Conservation (phyloP, 164 flowering plant species). For the Annona cherimola region DNA sequence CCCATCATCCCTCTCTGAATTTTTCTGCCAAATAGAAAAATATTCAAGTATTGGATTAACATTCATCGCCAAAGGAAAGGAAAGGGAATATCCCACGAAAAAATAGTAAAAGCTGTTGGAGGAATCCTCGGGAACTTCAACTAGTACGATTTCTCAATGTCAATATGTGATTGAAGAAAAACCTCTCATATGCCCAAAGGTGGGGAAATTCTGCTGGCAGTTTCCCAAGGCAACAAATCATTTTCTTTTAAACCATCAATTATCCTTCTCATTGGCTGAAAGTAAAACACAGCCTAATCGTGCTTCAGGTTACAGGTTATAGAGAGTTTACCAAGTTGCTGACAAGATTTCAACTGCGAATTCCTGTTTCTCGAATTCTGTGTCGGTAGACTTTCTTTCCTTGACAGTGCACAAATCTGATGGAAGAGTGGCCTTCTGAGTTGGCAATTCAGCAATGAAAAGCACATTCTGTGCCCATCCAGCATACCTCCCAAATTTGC, state of each 20-base stretch:
- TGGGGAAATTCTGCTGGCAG: background rate
- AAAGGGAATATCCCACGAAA: too few species aligned
- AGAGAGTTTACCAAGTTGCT: constrained; percentile 3
- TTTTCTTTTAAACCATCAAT: background rate
- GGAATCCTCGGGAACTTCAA: background rate
- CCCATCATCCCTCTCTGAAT: too few species aligned
- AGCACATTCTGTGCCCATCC: constrained; percentile 99
- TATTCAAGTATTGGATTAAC: too few species aligned
- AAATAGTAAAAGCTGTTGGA: too few species aligned
- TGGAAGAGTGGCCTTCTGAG: constrained; percentile 58
- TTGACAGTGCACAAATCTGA: constrained; percentile 23
- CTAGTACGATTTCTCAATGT: background rate
- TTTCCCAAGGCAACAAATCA: too few species aligned
- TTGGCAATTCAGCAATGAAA: constrained; percentile 82
- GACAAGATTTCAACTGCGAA: constrained; percentile 4
- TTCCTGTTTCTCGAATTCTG: constrained; percentile 17
- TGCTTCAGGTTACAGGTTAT: background rate
- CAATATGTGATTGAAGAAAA: background rate
- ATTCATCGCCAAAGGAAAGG: too few species aligned
- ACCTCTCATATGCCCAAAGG: background rate
- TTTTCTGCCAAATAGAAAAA: too few species aligned
- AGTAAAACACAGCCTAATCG: background rate
- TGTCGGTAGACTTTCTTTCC: constrained; percentile 20
- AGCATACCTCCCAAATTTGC: constrained; percentile 89
- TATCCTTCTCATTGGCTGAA: background rate